Evolutionary conservation across 352 stramenopile species (phyloP).

Genomic region (Phytopythium mirpurense): DNA sequence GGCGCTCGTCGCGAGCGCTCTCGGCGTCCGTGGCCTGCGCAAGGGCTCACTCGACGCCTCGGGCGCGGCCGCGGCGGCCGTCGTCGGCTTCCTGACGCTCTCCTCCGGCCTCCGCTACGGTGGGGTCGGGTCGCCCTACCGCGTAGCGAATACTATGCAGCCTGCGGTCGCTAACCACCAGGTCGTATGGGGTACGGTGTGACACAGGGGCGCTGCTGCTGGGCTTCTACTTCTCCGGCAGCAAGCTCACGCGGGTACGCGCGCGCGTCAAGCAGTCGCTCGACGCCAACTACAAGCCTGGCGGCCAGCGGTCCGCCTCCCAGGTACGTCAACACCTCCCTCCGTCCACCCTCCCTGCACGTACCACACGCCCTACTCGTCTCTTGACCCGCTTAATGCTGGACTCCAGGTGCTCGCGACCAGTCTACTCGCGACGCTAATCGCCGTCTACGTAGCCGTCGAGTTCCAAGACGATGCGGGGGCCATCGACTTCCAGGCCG

Average conservation of each 20-base stretch:
- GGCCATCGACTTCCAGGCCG: slow-evolving; percentile 28
- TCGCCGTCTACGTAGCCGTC: slow-evolving; percentile 53
- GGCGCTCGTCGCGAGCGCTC: slow-evolving; percentile 26
- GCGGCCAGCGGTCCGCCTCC: slow-evolving; percentile 64
- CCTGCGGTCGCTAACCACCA: too few species aligned
- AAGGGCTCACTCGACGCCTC: slow-evolving; percentile 62
- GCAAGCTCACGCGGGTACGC: slow-evolving; percentile 78
- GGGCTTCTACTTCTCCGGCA: slow-evolving; percentile 83
- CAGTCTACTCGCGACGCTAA: slow-evolving; percentile 52
- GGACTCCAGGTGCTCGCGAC: slow-evolving; percentile 76
- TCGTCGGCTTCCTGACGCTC: slow-evolving; percentile 67
- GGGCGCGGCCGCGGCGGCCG: slow-evolving; percentile 53
- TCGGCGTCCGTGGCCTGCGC: slow-evolving; percentile 50
- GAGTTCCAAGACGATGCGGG: slow-evolving; percentile 35
- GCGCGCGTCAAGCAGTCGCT: slow-evolving; percentile 50
- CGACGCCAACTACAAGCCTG: slow-evolving; percentile 72
- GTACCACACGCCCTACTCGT: background rate
- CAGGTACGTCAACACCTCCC: slow-evolving; percentile 15
- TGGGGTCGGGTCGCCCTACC: slow-evolving; percentile 6
- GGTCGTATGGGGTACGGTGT: too few species aligned
- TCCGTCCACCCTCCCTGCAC: background rate
- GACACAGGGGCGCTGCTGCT: slow-evolving; percentile 73
- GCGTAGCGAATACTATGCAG: background rate
- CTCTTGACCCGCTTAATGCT: too few species aligned
- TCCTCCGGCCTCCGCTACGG: slow-evolving; percentile 61